Base-by-base conservation (phyloP, 345 rosid species). In the Angophora floribunda region DNA sequence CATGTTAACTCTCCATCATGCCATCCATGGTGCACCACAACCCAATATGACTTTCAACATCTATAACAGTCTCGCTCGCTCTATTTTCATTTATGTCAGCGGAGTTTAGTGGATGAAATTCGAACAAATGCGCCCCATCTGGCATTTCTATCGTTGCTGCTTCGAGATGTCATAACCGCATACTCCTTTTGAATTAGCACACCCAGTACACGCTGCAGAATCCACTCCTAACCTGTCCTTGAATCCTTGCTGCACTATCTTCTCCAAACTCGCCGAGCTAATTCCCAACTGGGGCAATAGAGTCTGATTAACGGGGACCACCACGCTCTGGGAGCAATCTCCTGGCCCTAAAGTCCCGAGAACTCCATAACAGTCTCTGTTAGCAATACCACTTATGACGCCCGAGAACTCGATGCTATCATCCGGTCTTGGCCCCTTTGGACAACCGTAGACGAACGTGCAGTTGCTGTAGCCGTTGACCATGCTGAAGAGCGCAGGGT, bases 361-460 rank as follows among this genome's bases (percentile, higher is more conserved):
- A 17, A 22, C 5, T 0, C 30, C 86, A 63, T 50, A 92, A 30
- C 90, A 88, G 16, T 36, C 28, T 6, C 1, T 7, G 45, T 57
- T 41, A 15, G 51, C 28, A 51, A 28, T n/a, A 13, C 89, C 89
- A 3, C 16, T 16, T 28, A 87, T 78, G 32, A 2, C 9, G 86
- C 92, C 89, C 24, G 7, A 63, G 90, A 92, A 92, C 7, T 16
- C n/a, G 7, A 32, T 53, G 5, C 61, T 86, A 16, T 0, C 91
- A 86, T 26, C 4, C 26, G 47, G 49, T 32, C 12, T 57, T 22
- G 53, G 22, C 19, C 0, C 0, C 24, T 14, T 16, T 13, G 79
- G 24, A 17, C 92, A 92, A 36, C 90, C 93, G 15, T 91, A 91
- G 24, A 88, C 0, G 7, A 92, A 13, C 2, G 92, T 89, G 26